Percentiles rank a stretch among this genome's conserved stretches.
phyloP scores from a whole-genome alignment of 2,329 filamentous ascomycete genomes.

The Colletotrichum caudatum region DNA sequence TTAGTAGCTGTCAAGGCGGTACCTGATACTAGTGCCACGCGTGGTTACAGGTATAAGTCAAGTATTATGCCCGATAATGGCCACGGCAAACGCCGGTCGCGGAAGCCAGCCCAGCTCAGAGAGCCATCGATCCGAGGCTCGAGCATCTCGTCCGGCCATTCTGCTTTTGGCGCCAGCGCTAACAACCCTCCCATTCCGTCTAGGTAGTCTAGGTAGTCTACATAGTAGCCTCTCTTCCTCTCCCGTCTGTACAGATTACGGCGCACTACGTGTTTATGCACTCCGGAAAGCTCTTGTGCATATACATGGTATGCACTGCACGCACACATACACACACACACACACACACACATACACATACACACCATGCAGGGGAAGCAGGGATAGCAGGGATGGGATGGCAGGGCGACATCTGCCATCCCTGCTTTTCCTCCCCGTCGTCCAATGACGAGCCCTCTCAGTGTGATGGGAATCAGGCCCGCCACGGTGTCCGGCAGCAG shows the following conservation, averaged over 20 bases:
- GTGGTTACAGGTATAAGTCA: no score
- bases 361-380: slow-evolving; percentile 1
- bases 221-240: neutral
- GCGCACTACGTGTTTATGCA: slow-evolving; percentile 6
- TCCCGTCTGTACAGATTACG: neutral
- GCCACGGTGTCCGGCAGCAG: slow-evolving; percentile 30
- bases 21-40: no score
- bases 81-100: neutral
- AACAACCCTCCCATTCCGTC: neutral
- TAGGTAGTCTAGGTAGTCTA: no score
- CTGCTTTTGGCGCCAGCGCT: neutral
- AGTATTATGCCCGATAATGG: no score
- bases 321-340: neutral
- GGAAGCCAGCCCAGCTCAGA: neutral
- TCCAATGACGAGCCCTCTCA: slow-evolving; percentile 29
- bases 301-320: neutral
- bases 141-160: neutral
- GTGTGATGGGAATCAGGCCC: slow-evolving; percentile 24
- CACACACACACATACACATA: slow-evolving; percentile 3
- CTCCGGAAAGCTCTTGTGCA: neutral
- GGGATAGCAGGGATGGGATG: no score
- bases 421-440: slow-evolving; percentile 4
- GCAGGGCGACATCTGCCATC: slow-evolving; percentile 20
- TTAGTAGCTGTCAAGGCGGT: no score
- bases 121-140: slow-evolving; percentile 11